Evolutionary conservation across 2,329 filamentous ascomycete species (phyloP), one percentile per base, ranked within the genome.

Genomic region (Chrysoporthe cubensis): DNA sequence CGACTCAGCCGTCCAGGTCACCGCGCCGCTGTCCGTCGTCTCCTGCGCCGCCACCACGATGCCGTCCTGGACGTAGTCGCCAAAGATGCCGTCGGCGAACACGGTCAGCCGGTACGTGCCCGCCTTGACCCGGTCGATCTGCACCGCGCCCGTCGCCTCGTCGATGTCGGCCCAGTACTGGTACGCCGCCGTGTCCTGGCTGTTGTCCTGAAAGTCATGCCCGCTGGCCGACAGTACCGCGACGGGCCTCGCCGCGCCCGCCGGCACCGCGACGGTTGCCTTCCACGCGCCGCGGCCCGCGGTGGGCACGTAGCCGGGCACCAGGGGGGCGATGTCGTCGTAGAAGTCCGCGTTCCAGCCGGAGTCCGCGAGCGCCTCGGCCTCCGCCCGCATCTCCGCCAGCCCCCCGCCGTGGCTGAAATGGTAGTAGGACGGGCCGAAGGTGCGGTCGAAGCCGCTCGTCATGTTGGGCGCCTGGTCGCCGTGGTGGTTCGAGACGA

Each of bases 381-480:
- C 88, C 65, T 90, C 88, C 13, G 79, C 77, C 32, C 85, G 80
- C 2, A 88, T 80, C 1, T 79, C 78, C 26, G 83, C 75, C 57
- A 87, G 78, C 4, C 80, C 76, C 1, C 80, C 77, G 13, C 85
- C 85, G 63, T 83, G 82, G 75, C 90, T 90, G 79, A 90, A 90
- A 73, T 89, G 81, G 72, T 85, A 90, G 72, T 84, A 89, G 74
- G 86, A 84, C 1, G 88, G 88, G 1, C 88, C 88, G 72, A 90
- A 90, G 0, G 88, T 90, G 2, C 88, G 82, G 72, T 90, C 88
- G 70, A 90, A 90, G 0, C 88, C 88, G 69, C 87, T 76, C 0
- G 85, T 88, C 71, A 90, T 89, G 71, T 90, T 89, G 6, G 88
- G 87, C 16, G 85, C 87, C 54, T 85, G 84, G 68, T 87, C 85